Evolutionary conservation across 352 stramenopile genomes (phyloP).

Genomic region (Globisporangium irregulare): DNA sequence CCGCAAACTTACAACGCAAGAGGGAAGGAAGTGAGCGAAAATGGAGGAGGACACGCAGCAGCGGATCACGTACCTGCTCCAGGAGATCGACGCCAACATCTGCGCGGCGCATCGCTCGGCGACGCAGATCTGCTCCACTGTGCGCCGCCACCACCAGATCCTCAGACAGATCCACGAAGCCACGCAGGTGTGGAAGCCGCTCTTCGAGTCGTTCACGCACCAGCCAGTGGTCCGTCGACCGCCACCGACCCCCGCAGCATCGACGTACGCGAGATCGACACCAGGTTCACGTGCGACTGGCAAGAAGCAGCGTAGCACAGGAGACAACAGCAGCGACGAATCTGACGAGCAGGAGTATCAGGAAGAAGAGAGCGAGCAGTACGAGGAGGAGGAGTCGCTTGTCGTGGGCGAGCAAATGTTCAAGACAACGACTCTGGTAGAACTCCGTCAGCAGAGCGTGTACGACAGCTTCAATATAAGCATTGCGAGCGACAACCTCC

Average conservation of each 20-base stretch:
- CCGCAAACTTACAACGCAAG: not conserved
- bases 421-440: conserved; percentile 69
- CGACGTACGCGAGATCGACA: conserved; percentile 21
- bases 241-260: conserved; percentile 41
- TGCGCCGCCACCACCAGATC: conserved; percentile 74
- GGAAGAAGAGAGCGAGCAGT: conserved; percentile 7
- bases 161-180: conserved; percentile 69
- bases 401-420: conserved; percentile 55
- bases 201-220: conserved; percentile 71
- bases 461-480: conserved; percentile 60
- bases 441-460: conserved; percentile 30
- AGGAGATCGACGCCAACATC: conserved; percentile 85
- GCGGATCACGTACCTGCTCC: conserved; percentile 79
- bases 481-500: conserved; percentile 59
- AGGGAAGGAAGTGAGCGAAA: conserved; percentile 14
- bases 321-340: conserved; percentile 17
- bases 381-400: conserved; percentile 38
- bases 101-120: conserved; percentile 71
- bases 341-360: conserved; percentile 26
- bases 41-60: conserved; percentile 79
- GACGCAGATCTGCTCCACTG: conserved; percentile 69
- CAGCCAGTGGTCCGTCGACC: conserved; percentile 37
- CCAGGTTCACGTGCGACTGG: conserved; percentile 19
- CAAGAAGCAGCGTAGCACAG: conserved; percentile 3
- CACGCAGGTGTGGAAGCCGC: conserved; percentile 69